Conservation (phyloP, 176 grass and related monocot genomes). For the Oryza longistaminata region DNA sequence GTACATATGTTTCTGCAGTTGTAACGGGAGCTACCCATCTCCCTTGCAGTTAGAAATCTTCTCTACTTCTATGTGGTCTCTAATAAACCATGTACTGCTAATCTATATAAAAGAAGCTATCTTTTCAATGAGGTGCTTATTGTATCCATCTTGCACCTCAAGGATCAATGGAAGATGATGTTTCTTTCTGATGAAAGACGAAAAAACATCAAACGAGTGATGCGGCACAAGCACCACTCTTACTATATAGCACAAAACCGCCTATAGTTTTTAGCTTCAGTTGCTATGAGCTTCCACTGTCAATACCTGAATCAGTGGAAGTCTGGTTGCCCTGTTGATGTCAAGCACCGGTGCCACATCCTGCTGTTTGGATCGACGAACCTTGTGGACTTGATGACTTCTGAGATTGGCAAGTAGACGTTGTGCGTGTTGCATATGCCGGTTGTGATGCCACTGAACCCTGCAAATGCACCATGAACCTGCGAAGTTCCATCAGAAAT, state of each 20-base stretch:
- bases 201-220: constrained; percentile 16
- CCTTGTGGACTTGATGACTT: constrained; percentile 72
- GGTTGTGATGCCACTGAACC: constrained; percentile 93
- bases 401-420: constrained; percentile 78
- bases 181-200: neutral
- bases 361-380: constrained; percentile 77
- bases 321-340: constrained; percentile 89
- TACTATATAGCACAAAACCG: neutral
- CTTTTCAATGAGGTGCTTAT: neutral
- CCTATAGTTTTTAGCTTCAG: constrained; percentile 10
- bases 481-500: constrained; percentile 20
- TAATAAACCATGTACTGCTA: neutral
- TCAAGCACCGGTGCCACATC: constrained; percentile 98
- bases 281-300: neutral
- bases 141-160: constrained; percentile 3
- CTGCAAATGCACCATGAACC: constrained; percentile 92
- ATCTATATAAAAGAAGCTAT: neutral
- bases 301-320: constrained; percentile 55
- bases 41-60: neutral
- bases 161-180: neutral
- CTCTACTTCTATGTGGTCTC: neutral
- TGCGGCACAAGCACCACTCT: neutral
- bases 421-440: constrained; percentile 87
- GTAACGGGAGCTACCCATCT: neutral
- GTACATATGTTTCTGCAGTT: neutral